These are phyloP conservation scores for Magnolia changhungtana DNA, from an alignment of 164 flowering plant genomes.

Conservation along the genomic window DNA sequence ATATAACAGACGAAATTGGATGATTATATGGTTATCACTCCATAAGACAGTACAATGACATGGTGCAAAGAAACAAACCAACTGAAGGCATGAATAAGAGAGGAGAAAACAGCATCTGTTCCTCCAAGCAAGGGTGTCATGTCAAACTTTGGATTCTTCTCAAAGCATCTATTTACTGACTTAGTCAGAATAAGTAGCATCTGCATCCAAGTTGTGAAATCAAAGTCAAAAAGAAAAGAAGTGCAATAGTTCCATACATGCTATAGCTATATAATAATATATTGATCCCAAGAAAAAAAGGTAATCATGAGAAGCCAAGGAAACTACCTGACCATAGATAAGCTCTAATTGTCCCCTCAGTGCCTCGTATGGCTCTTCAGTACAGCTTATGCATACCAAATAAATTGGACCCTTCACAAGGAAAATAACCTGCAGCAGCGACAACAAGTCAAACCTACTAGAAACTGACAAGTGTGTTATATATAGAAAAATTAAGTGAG, in stretches of 20 bases:
- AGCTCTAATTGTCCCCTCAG: constrained; percentile 83
- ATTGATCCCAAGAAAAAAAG: neutral
- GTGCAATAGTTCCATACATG: neutral
- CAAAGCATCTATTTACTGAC: constrained; percentile 92
- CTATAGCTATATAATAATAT: neutral
- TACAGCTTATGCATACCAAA: constrained; percentile 96
- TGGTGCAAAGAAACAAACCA: constrained; percentile 51
- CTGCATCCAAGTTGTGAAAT: constrained; percentile 47
- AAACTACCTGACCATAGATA: constrained; percentile 88
- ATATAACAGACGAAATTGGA: neutral
- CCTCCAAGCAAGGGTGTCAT: constrained; percentile 99
- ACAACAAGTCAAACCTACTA: constrained; percentile 2
- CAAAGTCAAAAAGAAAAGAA: neutral
- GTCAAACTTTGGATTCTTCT: constrained; percentile 97
- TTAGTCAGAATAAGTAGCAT: constrained; percentile 93
- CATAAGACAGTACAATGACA: neutral
- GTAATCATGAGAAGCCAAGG: neutral
- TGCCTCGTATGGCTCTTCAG: constrained; percentile 91
- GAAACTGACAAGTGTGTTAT: neutral
- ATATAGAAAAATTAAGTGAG: no score
- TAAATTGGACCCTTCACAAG: constrained; percentile 95
- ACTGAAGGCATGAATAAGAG: constrained; percentile 90
- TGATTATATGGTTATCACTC: neutral
- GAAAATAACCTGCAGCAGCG: constrained; percentile 71
- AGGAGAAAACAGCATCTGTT: constrained; percentile 93